Conservation (phyloP, 352 stramenopile species). For the Globisporangium nagaii region DNA sequence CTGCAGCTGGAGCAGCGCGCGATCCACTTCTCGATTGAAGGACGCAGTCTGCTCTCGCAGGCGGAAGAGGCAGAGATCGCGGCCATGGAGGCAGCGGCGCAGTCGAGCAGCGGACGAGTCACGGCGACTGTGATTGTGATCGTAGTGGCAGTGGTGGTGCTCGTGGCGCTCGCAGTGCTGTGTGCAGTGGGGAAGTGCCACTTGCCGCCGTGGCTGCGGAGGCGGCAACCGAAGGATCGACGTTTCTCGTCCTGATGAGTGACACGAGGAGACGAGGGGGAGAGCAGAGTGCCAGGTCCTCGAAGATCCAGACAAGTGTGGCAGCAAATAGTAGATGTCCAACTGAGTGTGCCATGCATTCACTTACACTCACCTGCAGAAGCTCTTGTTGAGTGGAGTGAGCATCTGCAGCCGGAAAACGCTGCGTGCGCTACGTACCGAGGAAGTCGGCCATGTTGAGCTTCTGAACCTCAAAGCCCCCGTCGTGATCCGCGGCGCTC, state of each 20-base stretch:
- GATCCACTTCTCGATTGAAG: conserved; percentile 75
- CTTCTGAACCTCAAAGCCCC: conserved; percentile 62
- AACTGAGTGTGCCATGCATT: no score
- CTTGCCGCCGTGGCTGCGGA: background rate
- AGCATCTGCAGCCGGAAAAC: no score
- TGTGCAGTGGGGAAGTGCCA: background rate
- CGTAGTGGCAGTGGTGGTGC: background rate
- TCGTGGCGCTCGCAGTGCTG: background rate
- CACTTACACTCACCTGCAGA: no score
- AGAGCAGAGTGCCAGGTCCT: no score
- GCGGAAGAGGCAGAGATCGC: conserved; percentile 30
- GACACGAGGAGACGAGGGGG: no score
- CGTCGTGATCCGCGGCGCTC: conserved; percentile 27
- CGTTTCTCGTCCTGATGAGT: conserved; percentile 2
- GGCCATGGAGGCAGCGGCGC: background rate
- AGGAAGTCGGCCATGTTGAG: conserved; percentile 78
- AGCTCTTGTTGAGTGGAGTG: no score
- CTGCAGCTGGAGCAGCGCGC: conserved; percentile 49
- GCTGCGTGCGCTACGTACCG: conserved; percentile 19
- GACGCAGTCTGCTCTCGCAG: conserved; percentile 40
- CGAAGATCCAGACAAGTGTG: no score
- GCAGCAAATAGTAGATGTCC: no score
- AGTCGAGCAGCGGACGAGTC: background rate
- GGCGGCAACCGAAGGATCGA: conserved; percentile 1
- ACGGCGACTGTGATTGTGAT: background rate